Evolutionary conservation across 805 yeast genomes (phyloP).

Genomic region (Vanderwaltozyma verrucispora): DNA sequence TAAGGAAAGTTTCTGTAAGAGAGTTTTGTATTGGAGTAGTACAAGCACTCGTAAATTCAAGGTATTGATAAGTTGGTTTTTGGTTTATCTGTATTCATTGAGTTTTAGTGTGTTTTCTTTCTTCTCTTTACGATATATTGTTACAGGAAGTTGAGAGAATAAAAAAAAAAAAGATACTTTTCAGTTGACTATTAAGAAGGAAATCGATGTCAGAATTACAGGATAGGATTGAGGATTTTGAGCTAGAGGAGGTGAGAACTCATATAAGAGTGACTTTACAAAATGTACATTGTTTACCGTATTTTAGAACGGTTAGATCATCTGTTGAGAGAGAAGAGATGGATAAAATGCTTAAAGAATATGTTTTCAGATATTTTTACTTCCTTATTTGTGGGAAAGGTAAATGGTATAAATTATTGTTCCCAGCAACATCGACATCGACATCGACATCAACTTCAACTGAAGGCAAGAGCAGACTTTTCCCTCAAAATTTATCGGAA

Average conservation of each 20-base stretch:
- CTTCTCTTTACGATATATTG: too few species aligned
- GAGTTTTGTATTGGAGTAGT: too few species aligned
- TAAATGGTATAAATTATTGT: slow-evolving; percentile 22
- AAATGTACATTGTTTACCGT: slow-evolving; percentile 10
- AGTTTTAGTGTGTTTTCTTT: too few species aligned
- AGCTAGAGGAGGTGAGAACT: background rate
- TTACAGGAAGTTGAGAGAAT: too few species aligned
- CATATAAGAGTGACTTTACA: slow-evolving; percentile 4
- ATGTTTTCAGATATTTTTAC: slow-evolving; percentile 20
- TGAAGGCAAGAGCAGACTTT: background rate
- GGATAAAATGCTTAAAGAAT: slow-evolving; percentile 11
- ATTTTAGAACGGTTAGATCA: slow-evolving; percentile 11
- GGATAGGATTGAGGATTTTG: background rate
- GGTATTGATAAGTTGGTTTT: too few species aligned
- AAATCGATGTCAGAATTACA: background rate
- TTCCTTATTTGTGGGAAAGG: slow-evolving; percentile 32
- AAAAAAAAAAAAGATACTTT: too few species aligned
- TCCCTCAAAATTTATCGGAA: background rate
- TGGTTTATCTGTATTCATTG: too few species aligned
- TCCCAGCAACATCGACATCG: too few species aligned
- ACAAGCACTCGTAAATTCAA: too few species aligned
- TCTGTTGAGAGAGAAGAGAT: slow-evolving; percentile 15
- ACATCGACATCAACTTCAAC: too few species aligned
- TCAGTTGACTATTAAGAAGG: too few species aligned
- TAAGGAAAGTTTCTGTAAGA: too few species aligned